phyloP scores from a whole-genome alignment of 139 green algal genomes.

The Chlorella vulgaris region DNA sequence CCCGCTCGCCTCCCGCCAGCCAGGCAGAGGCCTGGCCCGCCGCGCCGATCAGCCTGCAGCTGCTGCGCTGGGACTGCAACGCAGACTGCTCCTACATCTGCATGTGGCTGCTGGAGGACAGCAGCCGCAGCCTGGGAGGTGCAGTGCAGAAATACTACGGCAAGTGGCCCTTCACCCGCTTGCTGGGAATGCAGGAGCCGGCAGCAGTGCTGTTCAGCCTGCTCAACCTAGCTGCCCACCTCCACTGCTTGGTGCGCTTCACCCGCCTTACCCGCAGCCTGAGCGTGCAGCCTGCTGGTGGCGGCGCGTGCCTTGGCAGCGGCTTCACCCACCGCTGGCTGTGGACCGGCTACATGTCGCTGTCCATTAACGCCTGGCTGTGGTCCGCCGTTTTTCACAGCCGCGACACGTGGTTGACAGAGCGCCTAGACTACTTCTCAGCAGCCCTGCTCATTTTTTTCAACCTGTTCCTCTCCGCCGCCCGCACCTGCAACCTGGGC shows the following conservation, averaged over 20 bases:
- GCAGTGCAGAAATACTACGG: slow-evolving; percentile 78
- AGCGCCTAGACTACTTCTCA: slow-evolving; percentile 74
- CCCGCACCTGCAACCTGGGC: slow-evolving; percentile 7
- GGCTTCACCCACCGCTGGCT: slow-evolving; percentile 56
- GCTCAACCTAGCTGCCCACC: slow-evolving; percentile 74
- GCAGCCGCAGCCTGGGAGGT: background rate
- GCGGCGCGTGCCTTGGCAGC: background rate
- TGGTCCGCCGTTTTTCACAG: slow-evolving; percentile 85
- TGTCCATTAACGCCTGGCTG: slow-evolving; percentile 75
- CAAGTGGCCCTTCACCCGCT: slow-evolving; percentile 88
- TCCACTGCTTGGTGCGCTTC: slow-evolving; percentile 42
- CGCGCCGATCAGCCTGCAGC: slow-evolving; percentile 17
- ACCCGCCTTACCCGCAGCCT: background rate
- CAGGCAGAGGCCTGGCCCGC: background rate
- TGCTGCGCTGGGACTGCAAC: slow-evolving; percentile 56
- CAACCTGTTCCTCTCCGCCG: slow-evolving; percentile 45
- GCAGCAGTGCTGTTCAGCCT: slow-evolving; percentile 76
- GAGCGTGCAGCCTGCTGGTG: background rate
- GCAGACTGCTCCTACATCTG: slow-evolving; percentile 84
- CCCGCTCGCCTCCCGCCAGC: no score
- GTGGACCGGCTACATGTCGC: slow-evolving; percentile 63
- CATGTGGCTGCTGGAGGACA: slow-evolving; percentile 67
- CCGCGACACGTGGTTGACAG: slow-evolving; percentile 65
- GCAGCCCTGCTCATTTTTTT: slow-evolving; percentile 53
- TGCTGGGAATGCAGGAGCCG: slow-evolving; percentile 77